A percentile compares a stretch with the other conserved stretches of the same genome.
These are phyloP conservation scores for Crotalaria pallida DNA, from an alignment of 306 rosid species.

Conservation along the genomic window DNA sequence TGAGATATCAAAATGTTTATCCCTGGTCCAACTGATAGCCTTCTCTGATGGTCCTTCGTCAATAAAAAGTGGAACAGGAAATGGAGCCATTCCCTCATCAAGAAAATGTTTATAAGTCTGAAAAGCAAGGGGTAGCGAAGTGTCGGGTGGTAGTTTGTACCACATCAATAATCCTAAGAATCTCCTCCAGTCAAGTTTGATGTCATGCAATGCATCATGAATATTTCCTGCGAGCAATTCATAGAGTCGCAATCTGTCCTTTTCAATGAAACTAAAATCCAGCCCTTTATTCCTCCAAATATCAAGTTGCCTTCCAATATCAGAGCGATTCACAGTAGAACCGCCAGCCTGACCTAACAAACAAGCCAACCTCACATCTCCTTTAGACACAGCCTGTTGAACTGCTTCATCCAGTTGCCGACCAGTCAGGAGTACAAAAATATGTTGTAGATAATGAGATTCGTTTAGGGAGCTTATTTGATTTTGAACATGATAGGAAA, in stretches of 20 bases:
- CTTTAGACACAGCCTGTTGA: conserved; percentile 72
- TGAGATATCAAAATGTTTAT: conserved; percentile 68
- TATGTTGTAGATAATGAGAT: conserved; percentile 63
- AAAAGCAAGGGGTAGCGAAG: conserved; percentile 65
- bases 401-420: conserved; percentile 83
- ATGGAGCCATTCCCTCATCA: conserved; percentile 71
- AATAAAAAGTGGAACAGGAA: conserved; percentile 77
- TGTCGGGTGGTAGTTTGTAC: conserved; percentile 70
- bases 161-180: conserved; percentile 91
- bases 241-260: conserved; percentile 69
- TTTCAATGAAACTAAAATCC: conserved; percentile 86
- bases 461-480: conserved; percentile 66
- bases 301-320: conserved; percentile 73
- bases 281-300: conserved; percentile 80
- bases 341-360: conserved; percentile 95
- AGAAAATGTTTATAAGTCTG: conserved; percentile 68
- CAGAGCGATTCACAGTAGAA: conserved; percentile 68
- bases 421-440: conserved; percentile 74
- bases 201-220: conserved; percentile 49
- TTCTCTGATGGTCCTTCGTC: conserved; percentile 65
- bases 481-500: conserved; percentile 70
- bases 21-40: conserved; percentile 29
- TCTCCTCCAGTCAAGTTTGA: conserved; percentile 88
- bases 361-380: conserved; percentile 93
- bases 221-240: conserved; percentile 84